A percentile compares a stretch with the other conserved stretches of the same genome.
Conservation (phyloP, 2,329 filamentous ascomycete species). For the Pezicula radicicola region DNA sequence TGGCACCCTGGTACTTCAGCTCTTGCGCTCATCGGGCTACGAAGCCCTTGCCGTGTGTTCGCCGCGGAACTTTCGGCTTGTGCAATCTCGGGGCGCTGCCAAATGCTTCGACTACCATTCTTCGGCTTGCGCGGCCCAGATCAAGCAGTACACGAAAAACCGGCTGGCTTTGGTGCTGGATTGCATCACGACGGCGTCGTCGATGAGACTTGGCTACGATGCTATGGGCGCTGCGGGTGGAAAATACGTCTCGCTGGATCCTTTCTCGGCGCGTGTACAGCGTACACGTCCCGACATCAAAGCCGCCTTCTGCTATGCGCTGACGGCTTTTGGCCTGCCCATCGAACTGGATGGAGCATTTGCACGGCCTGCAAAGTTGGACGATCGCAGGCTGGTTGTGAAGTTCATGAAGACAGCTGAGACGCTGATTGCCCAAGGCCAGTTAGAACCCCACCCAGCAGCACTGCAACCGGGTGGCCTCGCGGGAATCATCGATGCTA, state of each 20-base stretch:
- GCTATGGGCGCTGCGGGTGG: not conserved
- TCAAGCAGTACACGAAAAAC: not conserved
- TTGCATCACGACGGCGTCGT: not conserved
- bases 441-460: not conserved
- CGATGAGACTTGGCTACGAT: not conserved
- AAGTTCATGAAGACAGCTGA: not conserved
- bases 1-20: not conserved
- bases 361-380: not conserved
- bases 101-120: not conserved
- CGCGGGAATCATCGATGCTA: not conserved
- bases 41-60: not conserved
- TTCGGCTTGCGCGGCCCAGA: not conserved
- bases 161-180: not conserved
- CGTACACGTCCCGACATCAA: slow-evolving; percentile 14
- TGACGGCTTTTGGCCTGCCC: not conserved
- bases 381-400: not conserved
- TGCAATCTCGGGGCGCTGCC: not conserved
- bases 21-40: not conserved
- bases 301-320: not conserved
- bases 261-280: slow-evolving; percentile 14
- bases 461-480: not conserved
- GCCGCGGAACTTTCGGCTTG: not conserved
- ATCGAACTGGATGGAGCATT: not conserved
- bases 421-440: not conserved
- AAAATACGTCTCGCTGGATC: not conserved